These are phyloP conservation scores for Firmiana major DNA, from an alignment of 345 rosid genomes.

Conservation along the genomic window DNA sequence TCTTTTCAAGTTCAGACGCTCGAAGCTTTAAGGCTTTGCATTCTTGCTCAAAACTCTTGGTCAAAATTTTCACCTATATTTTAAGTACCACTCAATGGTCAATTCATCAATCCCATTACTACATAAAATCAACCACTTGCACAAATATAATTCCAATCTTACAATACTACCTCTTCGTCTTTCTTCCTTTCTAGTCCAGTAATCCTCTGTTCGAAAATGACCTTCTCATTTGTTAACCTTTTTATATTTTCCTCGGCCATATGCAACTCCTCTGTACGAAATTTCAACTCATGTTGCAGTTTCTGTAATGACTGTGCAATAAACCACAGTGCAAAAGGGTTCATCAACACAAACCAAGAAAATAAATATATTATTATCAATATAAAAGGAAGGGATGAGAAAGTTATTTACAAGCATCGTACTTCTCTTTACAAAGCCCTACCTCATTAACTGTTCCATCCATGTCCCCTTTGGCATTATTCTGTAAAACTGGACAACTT, in stretches of 20 bases:
- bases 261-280: slow-evolving; percentile 52
- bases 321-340: slow-evolving; percentile 22
- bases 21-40: slow-evolving; percentile 49
- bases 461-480: slow-evolving; percentile 38
- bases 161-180: slow-evolving; percentile 60
- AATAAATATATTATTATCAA: neutral
- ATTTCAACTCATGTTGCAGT: slow-evolving; percentile 65
- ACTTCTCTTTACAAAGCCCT: neutral
- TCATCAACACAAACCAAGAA: neutral
- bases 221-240: slow-evolving; percentile 53
- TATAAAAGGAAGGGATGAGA: neutral
- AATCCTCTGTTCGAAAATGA: slow-evolving; percentile 55
- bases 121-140: too few relatives aligned
- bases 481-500: slow-evolving; percentile 37
- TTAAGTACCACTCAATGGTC: slow-evolving; percentile 43
- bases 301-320: slow-evolving; percentile 42
- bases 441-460: slow-evolving; percentile 58
- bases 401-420: neutral
- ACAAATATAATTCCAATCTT: slow-evolving; percentile 5
- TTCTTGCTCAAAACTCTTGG: slow-evolving; percentile 66
- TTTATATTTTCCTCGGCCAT: slow-evolving; percentile 48
- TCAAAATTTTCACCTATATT: slow-evolving; percentile 50
- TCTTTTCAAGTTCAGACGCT: slow-evolving; percentile 65
- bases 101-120: neutral
- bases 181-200: slow-evolving; percentile 54